Base-by-base conservation (phyloP, 2,329 filamentous ascomycete genomes). In the Fusarium camptoceras region DNA sequence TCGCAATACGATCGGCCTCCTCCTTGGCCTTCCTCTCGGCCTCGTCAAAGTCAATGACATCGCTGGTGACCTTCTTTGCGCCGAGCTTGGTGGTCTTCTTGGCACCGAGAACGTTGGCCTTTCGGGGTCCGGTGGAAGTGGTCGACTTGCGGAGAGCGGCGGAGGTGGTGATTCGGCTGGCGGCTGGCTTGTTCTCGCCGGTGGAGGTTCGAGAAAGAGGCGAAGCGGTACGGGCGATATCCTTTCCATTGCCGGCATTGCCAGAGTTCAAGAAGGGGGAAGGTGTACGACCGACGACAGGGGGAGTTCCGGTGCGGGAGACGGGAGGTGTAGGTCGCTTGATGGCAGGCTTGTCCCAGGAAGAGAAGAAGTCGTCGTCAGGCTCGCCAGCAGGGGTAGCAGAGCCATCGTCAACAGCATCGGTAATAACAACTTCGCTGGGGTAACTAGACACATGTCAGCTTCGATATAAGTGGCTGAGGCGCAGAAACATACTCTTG, bases 291-390 rank as follows among this genome's bases (percentile, higher is more conserved):
- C 91, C 91, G 73, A 93, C 87, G 14, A 92, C 88, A 6, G 93
- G 91, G 16, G 95, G 95, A 5, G 96, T 98, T 54, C 89, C 91
- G 44, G 93, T 96, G 77, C 96, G 91, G 39, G 95, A 98, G 44
- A 96, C 88, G 18, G 96, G 95, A 72, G 97, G 97, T 70, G 94
- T 98, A 37, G 95, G 95, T 75, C 94, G 91, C 86, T 98, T 99
- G 83, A 99, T 97, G 7, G 94, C 89, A 24, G 96, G 96, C 84
- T 98, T 98, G 78, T 98, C 96, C 96, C 95, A 99, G 1, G 94
- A 98, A 12, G 95, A 97, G 83, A 99, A 99, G 86, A 99, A 99
- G 79, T 98, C 96, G 77, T 98, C 94, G 74, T 98, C 94, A 24
- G 88, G 86, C 73, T 97, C 94, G 72, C 90, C 92, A 47, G 92